phyloP scores from a whole-genome alignment of 139 green algal species.

The Micractinium conductrix region DNA sequence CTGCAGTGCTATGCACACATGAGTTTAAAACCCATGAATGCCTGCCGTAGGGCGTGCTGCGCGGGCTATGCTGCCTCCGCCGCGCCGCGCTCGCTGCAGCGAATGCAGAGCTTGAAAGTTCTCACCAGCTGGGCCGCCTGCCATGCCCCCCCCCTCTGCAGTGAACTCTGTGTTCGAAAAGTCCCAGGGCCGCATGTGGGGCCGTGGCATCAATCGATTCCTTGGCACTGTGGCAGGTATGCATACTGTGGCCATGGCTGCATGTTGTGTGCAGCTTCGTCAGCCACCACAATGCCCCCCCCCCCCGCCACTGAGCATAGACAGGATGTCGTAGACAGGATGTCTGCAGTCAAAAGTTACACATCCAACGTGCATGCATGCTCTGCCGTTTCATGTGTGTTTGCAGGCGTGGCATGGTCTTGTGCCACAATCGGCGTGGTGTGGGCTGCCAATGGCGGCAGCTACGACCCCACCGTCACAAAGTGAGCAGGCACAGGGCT shows the following conservation, averaged over 20 bases:
- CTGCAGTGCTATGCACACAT: no score
- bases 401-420: slow-evolving; percentile 6
- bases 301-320: no score
- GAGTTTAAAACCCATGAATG: no score
- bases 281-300: no score
- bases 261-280: no score
- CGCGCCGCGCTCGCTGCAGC: neutral
- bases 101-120: neutral
- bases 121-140: neutral
- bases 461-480: neutral
- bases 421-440: neutral
- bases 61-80: neutral
- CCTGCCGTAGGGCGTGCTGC: no score
- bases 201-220: neutral
- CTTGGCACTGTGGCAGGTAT: neutral
- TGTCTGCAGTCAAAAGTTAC: no score
- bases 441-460: neutral
- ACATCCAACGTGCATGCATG: no score
- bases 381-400: no score
- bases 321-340: no score
- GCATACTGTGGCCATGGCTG: no score
- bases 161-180: slow-evolving; percentile 6
- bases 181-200: neutral
- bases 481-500: neutral
- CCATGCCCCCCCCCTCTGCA: neutral